These are phyloP conservation scores for Colletotrichum karsti DNA, from an alignment of 2,329 filamentous ascomycete species.

Conservation along the genomic window DNA sequence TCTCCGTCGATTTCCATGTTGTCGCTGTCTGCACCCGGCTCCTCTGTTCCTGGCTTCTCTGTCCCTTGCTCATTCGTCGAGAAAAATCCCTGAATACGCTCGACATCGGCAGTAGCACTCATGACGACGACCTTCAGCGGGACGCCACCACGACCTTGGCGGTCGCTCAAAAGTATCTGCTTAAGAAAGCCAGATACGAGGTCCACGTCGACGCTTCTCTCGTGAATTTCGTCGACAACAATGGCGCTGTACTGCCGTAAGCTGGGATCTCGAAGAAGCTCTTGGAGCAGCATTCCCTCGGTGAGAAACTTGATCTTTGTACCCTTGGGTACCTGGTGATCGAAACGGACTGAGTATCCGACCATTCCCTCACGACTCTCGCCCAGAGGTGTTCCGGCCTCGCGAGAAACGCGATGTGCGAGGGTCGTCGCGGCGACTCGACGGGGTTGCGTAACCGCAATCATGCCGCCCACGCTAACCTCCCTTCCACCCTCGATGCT, in stretches of 20 bases:
- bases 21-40: neutral
- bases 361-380: constrained; percentile 63
- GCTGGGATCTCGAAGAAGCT: constrained; percentile 86
- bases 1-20: neutral
- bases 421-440: constrained; percentile 93
- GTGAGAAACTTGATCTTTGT: constrained; percentile 93
- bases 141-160: constrained; percentile 72
- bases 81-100: constrained; percentile 82
- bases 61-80: constrained; percentile 24
- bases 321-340: constrained; percentile 83
- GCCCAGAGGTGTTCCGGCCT: constrained; percentile 66
- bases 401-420: constrained; percentile 86
- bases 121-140: constrained; percentile 92
- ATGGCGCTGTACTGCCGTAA: constrained; percentile 88
- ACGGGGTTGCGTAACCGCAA: constrained; percentile 94
- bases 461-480: constrained; percentile 74
- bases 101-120: constrained; percentile 94
- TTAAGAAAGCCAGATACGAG: constrained; percentile 88
- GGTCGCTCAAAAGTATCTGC: constrained; percentile 72
- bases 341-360: constrained; percentile 95
- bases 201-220: constrained; percentile 94
- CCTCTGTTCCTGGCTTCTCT: no score
- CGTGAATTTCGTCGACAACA: constrained; percentile 96
- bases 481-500: constrained; percentile 52
- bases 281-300: constrained; percentile 95